phyloP scores from a whole-genome alignment of 208 protist species.

The Leishmania tarentolae region DNA sequence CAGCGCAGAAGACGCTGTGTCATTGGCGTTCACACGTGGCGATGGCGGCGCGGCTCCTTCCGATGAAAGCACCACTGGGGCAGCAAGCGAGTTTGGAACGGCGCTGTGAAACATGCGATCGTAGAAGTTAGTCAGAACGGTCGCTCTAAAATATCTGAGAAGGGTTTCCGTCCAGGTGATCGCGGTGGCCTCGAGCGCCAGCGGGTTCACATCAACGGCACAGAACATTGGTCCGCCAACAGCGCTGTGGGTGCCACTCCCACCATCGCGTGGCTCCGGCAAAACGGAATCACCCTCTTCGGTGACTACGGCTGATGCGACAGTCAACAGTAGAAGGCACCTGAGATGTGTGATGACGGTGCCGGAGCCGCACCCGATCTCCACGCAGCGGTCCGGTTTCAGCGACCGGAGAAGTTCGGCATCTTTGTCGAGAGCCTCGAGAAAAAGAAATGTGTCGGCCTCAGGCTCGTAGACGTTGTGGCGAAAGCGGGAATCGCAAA shows the following conservation, averaged over 20 bases:
- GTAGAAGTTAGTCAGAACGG: slow-evolving; percentile 8
- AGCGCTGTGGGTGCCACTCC: neutral
- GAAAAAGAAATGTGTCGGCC: slow-evolving; percentile 88
- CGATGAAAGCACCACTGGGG: neutral
- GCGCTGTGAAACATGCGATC: neutral
- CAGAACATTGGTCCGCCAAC: slow-evolving; percentile 35
- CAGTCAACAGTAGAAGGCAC: slow-evolving; percentile 30
- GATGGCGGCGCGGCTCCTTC: neutral
- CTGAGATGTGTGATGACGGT: slow-evolving; percentile 81
- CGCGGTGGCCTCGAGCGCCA: slow-evolving; percentile 73
- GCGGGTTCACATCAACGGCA: slow-evolving; percentile 83
- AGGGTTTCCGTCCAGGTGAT: slow-evolving; percentile 77
- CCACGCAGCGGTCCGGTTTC: slow-evolving; percentile 57
- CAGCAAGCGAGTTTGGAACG: slow-evolving; percentile 15
- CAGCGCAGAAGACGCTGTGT: neutral
- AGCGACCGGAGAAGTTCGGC: slow-evolving; percentile 36
- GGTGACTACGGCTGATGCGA: neutral
- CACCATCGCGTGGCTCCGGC: neutral
- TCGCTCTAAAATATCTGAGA: slow-evolving; percentile 26
- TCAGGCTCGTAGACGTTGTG: slow-evolving; percentile 87
- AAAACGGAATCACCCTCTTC: neutral
- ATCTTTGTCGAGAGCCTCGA: slow-evolving; percentile 77
- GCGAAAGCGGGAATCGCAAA: slow-evolving; percentile 69
- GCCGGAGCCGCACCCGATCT: slow-evolving; percentile 86
- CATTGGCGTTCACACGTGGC: neutral